Evolutionary conservation across 441 rosid genomes (phyloP), one percentile per base, ranked within the genome.

Genomic region (Adansonia madagascariensis): DNA sequence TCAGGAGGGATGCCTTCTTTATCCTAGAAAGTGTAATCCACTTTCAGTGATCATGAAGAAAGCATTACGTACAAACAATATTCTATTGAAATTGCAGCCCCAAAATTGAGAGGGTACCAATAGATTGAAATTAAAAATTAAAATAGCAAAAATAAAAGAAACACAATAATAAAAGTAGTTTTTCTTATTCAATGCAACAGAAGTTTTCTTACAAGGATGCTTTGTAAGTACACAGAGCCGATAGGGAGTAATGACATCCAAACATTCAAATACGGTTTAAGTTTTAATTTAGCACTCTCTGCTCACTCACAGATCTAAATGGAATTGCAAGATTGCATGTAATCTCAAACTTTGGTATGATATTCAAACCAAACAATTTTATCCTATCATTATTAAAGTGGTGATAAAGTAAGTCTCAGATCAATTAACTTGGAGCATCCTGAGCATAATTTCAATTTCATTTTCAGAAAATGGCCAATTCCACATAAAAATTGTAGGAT

Each of bases 1-100:
- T 74, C 67, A 74, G 77, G 68, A 74, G 77, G 77, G 44, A 74
- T 74, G 55, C 68, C 68, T 46, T 74, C 77, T 46, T 74, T 74
- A 24, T 74, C 94, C 87, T 86, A 2, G 44, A 73, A 43, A 17
- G 17, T 6, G 20, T 56, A 10, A 55, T 55, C 15, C 64, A 41
- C 5, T 4, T n/a, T 73, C 62, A 43, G 22, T 18, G 57, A 22
- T 12, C 75, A 56, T 56, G 63, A 56, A 35, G 7, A 14, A 18
- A 55, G 39, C 47, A 35, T n/a, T 10, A 15, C 31, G 59, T 49
- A 24, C 15, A 3, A 70, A 70, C 14, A 14, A 70, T 6, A 20
- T 41, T 46, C 15, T 17, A 24, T 9, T 41, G 4, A 35, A 5
- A 63, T 15, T 35, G 69, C 6, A 35, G 6, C 17, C n/a, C 17